Evolutionary conservation across 352 stramenopile genomes (phyloP).

Genomic region (Phytophthora europaea): DNA sequence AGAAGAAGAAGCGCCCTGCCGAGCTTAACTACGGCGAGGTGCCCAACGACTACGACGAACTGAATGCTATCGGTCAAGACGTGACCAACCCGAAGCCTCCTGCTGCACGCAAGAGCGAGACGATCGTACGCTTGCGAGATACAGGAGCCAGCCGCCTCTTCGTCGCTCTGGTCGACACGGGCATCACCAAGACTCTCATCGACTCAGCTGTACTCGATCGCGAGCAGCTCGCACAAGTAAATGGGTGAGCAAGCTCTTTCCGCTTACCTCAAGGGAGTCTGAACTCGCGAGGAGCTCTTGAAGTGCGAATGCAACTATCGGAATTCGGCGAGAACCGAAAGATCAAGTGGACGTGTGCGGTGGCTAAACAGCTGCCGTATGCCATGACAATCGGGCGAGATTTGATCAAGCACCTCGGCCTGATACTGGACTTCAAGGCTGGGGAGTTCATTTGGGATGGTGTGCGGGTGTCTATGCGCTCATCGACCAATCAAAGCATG

Average conservation of each 20-base stretch:
- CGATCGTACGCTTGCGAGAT: neutral
- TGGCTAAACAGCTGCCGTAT: too few species aligned
- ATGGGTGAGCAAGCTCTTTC: neutral
- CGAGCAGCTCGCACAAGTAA: neutral
- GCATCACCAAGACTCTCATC: neutral
- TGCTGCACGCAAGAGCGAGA: neutral
- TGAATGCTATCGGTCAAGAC: neutral
- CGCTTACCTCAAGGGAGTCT: neutral
- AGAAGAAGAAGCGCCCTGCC: neutral
- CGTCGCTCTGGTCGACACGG: neutral
- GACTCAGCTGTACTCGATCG: conserved; percentile 3
- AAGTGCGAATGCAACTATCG: too few species aligned
- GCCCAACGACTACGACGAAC: neutral
- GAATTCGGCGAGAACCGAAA: too few species aligned
- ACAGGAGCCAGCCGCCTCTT: conserved; percentile 2
- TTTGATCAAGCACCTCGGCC: too few species aligned
- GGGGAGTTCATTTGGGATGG: too few species aligned
- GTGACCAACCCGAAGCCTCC: neutral
- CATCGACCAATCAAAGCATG: too few species aligned
- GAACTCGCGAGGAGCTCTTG: neutral
- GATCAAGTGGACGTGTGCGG: too few species aligned
- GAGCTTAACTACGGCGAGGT: conserved; percentile 8
- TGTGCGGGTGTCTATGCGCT: too few species aligned
- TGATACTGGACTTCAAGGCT: too few species aligned
- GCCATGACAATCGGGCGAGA: too few species aligned